These are phyloP conservation scores for Psophocarpus tetragonolobus DNA, from an alignment of 306 rosid genomes.

Conservation along the genomic window DNA sequence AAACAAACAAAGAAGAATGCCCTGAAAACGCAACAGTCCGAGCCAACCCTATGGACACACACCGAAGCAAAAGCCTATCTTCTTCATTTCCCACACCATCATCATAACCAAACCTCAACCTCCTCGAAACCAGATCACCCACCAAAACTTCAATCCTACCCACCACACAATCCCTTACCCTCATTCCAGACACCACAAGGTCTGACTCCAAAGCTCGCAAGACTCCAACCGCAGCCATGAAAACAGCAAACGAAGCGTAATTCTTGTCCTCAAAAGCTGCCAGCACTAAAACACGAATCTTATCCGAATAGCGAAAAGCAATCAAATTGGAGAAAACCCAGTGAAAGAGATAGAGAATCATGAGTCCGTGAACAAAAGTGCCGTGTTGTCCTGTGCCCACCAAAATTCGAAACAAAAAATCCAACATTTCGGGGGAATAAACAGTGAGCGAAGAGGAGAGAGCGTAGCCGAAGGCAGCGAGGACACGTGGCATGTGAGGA, in stretches of 20 bases:
- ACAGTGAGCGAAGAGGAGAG: slow-evolving; percentile 59
- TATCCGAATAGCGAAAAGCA: slow-evolving; percentile 49
- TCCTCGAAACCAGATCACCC: slow-evolving; percentile 45
- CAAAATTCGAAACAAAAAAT: slow-evolving; percentile 70
- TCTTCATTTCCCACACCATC: slow-evolving; percentile 3
- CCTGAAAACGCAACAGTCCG: slow-evolving; percentile 63
- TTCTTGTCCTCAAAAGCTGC: slow-evolving; percentile 55
- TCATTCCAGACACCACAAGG: slow-evolving; percentile 42
- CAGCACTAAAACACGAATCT: slow-evolving; percentile 33
- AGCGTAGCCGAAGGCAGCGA: slow-evolving; percentile 91
- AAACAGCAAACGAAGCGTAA: slow-evolving; percentile 60
- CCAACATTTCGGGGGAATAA: slow-evolving; percentile 51
- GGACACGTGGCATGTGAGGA: slow-evolving; percentile 51
- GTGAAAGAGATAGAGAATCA: slow-evolving; percentile 77
- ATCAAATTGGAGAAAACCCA: slow-evolving; percentile 69
- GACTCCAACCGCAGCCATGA: slow-evolving; percentile 81
- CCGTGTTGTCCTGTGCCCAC: slow-evolving; percentile 62
- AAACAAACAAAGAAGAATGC: slow-evolving; percentile 57
- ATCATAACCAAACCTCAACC: slow-evolving; percentile 8
- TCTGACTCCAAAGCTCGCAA: slow-evolving; percentile 52
- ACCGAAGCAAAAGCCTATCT: slow-evolving; percentile 58
- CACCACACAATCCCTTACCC: slow-evolving; percentile 53
- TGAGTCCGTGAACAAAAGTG: slow-evolving; percentile 57
- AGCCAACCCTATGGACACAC: slow-evolving; percentile 66
- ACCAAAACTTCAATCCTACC: slow-evolving; percentile 55